Conservation (phyloP, 1,139 yeast species). For the Pichia sp. region DNA sequence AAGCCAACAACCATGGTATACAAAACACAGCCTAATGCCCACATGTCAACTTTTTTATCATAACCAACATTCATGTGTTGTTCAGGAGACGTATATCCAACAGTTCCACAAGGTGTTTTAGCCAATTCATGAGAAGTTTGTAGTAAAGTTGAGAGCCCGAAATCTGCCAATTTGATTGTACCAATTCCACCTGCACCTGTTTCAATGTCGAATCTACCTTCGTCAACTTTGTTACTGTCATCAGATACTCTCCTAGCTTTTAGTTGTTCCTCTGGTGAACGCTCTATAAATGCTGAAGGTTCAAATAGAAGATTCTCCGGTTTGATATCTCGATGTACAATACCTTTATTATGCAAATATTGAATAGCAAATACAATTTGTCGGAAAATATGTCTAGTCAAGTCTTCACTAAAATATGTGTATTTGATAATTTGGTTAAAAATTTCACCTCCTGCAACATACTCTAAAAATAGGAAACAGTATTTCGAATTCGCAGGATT, state of each 20-base stretch:
- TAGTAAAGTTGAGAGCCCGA: constrained; percentile 50
- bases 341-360: constrained; percentile 77
- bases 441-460: constrained; percentile 47
- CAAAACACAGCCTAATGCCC: constrained; percentile 58
- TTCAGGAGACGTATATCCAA: constrained; percentile 58
- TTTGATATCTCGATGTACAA: constrained; percentile 92
- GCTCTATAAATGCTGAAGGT: constrained; percentile 58
- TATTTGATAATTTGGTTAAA: constrained; percentile 56
- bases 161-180: constrained; percentile 72
- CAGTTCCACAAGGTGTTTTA: constrained; percentile 59
- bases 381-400: constrained; percentile 77
- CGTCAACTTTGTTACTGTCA: constrained; percentile 72
- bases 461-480: constrained; percentile 49
- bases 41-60: constrained; percentile 56
- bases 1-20: constrained; percentile 56
- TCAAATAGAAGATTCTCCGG: constrained; percentile 86
- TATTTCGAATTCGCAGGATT: constrained; percentile 36
- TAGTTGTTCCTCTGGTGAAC: constrained; percentile 27
- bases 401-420: constrained; percentile 83
- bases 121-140: constrained; percentile 37
- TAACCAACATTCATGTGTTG: constrained; percentile 52
- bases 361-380: constrained; percentile 80
- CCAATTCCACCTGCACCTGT: constrained; percentile 92
- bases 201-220: constrained; percentile 70
- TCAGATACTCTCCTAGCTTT: constrained; percentile 61